Conservation (phyloP, 2,329 filamentous ascomycete genomes). For the Colletotrichum echinochloae region DNA sequence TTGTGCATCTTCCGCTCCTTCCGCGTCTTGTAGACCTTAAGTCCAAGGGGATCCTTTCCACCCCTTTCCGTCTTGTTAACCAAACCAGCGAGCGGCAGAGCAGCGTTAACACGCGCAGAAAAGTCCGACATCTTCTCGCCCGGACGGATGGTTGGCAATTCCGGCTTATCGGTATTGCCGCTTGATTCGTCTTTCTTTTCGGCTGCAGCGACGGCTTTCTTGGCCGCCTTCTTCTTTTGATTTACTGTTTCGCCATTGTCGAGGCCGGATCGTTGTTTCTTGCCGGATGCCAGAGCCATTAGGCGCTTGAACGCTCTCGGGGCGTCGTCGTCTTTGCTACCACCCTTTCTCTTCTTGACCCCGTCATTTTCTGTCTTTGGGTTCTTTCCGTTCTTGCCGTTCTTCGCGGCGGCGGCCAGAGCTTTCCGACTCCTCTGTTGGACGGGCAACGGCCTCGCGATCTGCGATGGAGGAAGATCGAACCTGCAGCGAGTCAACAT, state of each 20-base stretch:
- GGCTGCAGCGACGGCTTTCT: conserved; percentile 45
- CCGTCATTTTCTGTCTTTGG: conserved; percentile 46
- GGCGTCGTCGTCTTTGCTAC: conserved; percentile 76
- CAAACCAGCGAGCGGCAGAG: conserved; percentile 81
- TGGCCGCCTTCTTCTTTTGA: conserved; percentile 46
- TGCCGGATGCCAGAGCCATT: conserved; percentile 79
- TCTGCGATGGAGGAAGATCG: conserved; percentile 62
- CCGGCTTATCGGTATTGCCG: conserved; percentile 43
- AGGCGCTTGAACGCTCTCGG: conserved; percentile 88
- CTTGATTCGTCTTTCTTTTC: conserved; percentile 26
- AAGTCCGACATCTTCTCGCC: conserved; percentile 89
- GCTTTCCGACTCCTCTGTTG: conserved; percentile 44
- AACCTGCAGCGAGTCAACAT: conserved; percentile 53
- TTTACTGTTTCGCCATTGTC: conserved; percentile 71
- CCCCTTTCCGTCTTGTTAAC: conserved; percentile 70
- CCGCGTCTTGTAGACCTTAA: conserved; percentile 79
- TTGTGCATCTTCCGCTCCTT: conserved; percentile 88
- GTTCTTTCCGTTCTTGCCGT: conserved; percentile 44
- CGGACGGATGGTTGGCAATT: conserved; percentile 78
- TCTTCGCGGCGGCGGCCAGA: conserved; percentile 11
- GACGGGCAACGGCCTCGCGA: conserved; percentile 64
- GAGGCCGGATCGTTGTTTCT: conserved; percentile 71
- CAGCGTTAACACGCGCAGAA: conserved; percentile 83
- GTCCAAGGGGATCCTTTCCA: conserved; percentile 72
- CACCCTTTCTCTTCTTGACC: conserved; percentile 59